Base-by-base conservation (phyloP, 495 filamentous ascomycete genomes). In the Daldinia loculata region DNA sequence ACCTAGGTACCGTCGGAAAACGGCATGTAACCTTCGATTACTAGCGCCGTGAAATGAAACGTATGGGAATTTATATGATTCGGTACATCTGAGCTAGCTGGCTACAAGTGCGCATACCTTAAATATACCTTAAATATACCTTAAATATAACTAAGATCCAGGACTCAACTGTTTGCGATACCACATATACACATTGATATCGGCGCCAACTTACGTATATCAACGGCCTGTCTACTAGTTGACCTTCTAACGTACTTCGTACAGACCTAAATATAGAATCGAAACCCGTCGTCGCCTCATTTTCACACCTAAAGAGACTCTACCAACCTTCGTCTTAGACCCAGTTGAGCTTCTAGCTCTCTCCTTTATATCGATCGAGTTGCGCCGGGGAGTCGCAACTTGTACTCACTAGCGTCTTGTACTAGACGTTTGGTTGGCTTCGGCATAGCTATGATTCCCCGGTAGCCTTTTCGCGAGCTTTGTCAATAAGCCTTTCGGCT, bases 391-490 rank as follows among this genome's bases (percentile, higher is more conserved):
- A 48, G 60, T 62, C 57, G 43, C 61, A 66, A 63, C 22, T 57
- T 39, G 19, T 34, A 24, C 26, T 63, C 19, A 6, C 55, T 56
- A 68, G 51, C 74, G 48, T 74, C 63, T 70, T 50, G n/a, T 29
- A 12, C 30, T 56, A 30, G 64, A 65, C 61, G 58, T 55, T 60
- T 58, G 61, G 62, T 56, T 63, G 30, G 43, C 32, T 67, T 68
- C 29, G 38, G 62, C 67, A 63, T 66, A 72, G 72, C 72, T 76
- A 78, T 78, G 76, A 65, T 76, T 76, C 67, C 74, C 66, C 69
- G 76, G 76, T 78, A 78, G 74, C 72, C 67, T 43, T 53, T 9
- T 50, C 41, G 69, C 74, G 74, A 74, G 74, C 71, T 67, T 69
- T 71, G 56, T 67, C 74, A 71, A 76, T 56, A 70, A 75, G 67